Evolutionary conservation across 1,284 basidiomycete genomes (phyloP), one percentile per base, ranked within the genome.

Genomic region (Cryptococcus hybrid): DNA sequence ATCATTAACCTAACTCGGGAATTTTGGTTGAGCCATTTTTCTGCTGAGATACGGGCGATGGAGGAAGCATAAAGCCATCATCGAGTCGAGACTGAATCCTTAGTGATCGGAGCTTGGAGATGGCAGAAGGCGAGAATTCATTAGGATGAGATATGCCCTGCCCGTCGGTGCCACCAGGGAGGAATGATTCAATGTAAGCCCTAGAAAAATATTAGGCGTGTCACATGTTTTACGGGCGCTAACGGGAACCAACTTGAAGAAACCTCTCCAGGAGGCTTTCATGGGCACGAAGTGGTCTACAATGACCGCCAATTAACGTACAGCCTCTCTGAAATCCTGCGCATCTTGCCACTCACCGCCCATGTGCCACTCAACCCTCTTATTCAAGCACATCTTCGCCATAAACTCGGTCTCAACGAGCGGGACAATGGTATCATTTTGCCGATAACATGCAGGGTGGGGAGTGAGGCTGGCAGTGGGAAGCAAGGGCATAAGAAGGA

Each of bases 381-480:
- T 56, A 58, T 75, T 75, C 50, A 65, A 69, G 38, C 88, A 88
- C 5, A 84, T 79, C 1, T 83, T 81, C 7, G 89, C 74, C 13
- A 94, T 76, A 7, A 79, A 77, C 62, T 82, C 81, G 2, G 87
- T 83, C 30, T 88, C 81, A 68, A 89, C 90, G 64, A 85, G 84
- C 3, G 85, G 78, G 3, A 95, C 88, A 40, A 95, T 83, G 11
- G 90, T 83, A 66, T 95, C 92, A 47, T 82, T 91, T 80, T 83
- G 4, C 92, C 92, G 5, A 92, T 79, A 12, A 95, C 81, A 71
- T 92, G 90, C 18, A 96, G 79, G 0, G 89, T 91, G 3, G 86
- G 89, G 1, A 92, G 89, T 0, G 55, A 43, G 7, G 68, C 61
- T 3, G 72, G 68, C 15, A 80, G 64, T 8, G 78, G 78, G 68